These are phyloP conservation scores for Leccinum solheimii DNA, from an alignment of 1,284 basidiomycete species.

Conservation along the genomic window DNA sequence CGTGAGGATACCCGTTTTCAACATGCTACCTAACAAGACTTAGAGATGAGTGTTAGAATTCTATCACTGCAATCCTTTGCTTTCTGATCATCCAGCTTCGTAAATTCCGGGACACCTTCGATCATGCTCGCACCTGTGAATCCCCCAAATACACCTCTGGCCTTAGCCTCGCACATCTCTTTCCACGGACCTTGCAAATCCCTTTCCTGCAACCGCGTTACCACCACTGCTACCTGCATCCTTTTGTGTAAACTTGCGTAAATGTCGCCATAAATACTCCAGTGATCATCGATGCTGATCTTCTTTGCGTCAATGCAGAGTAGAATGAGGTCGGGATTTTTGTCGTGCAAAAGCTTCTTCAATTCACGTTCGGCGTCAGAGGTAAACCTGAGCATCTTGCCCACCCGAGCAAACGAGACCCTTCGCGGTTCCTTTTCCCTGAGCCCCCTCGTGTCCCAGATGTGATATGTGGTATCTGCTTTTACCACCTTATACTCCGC, in stretches of 20 bases:
- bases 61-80: constrained; percentile 24
- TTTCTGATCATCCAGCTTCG: constrained; percentile 14
- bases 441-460: constrained; percentile 32
- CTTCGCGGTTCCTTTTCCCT: constrained; percentile 11
- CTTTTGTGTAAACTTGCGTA: constrained; percentile 18
- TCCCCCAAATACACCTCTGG: constrained; percentile 8
- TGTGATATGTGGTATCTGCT: constrained; percentile 6
- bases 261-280: constrained; percentile 28
- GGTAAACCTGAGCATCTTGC: background rate
- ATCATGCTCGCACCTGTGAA: constrained; percentile 19
- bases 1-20: too few relatives aligned
- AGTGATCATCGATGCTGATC: constrained; percentile 14
- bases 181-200: constrained; percentile 22
- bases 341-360: constrained; percentile 18
- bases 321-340: constrained; percentile 19
- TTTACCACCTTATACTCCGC: constrained; percentile 14
- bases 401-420: constrained; percentile 6
- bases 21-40: constrained; percentile 10
- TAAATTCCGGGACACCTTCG: constrained; percentile 24
- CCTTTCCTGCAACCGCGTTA: constrained; percentile 35
- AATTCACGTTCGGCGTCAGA: constrained; percentile 24
- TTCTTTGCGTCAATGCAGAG: constrained; percentile 28
- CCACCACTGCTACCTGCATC: constrained; percentile 25
- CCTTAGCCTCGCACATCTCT: constrained; percentile 12
- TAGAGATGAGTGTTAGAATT: constrained; percentile 17